phyloP scores from a whole-genome alignment of 2,329 filamentous ascomycete species.

The Fusarium lyarnte region DNA sequence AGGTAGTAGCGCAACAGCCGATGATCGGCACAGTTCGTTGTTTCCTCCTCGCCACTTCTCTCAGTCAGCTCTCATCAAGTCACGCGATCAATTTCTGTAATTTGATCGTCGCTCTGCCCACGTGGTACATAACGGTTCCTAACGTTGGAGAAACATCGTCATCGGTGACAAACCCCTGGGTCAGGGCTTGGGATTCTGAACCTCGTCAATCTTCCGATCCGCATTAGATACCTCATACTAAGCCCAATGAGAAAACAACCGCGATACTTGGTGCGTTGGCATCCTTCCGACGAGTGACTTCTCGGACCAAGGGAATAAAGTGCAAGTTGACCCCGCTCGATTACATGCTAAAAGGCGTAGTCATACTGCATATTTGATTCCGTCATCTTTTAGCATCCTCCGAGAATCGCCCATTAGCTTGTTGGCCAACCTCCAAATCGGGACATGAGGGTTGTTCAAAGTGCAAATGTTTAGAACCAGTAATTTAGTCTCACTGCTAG shows the following conservation, averaged over 20 bases:
- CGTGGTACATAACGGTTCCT: background rate
- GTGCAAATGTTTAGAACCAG: background rate
- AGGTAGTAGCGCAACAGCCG: rapidly evolving
- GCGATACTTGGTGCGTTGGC: background rate
- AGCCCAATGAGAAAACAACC: background rate
- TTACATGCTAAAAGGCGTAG: background rate
- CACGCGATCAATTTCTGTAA: background rate
- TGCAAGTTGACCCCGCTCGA: background rate
- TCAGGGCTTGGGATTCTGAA: background rate
- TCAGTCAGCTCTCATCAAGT: background rate
- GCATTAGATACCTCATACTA: background rate
- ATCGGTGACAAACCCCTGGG: background rate
- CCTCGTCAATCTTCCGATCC: background rate
- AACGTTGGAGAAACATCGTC: background rate
- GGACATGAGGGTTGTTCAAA: background rate
- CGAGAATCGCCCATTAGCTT: background rate
- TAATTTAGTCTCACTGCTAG: background rate
- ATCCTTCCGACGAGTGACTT: background rate
- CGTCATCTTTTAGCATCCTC: background rate
- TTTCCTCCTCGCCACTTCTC: background rate
- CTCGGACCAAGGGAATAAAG: background rate
- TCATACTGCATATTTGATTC: background rate
- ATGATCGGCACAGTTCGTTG: background rate
- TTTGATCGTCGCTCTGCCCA: background rate
- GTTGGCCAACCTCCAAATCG: background rate